Evolutionary conservation across 306 rosid genomes (phyloP).

Genomic region (Vigna reflexopilosa): DNA sequence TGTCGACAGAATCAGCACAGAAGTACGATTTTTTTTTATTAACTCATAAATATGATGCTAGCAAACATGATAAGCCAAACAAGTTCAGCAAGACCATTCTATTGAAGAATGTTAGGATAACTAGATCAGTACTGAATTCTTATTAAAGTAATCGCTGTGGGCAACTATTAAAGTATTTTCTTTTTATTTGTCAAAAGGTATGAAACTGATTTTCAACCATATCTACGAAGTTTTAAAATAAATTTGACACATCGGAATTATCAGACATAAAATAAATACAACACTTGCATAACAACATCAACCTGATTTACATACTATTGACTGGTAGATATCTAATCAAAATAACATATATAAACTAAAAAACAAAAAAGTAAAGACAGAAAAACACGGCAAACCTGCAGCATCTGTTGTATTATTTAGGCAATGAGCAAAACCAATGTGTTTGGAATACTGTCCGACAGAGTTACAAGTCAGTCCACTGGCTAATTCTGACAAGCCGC

Average conservation of each 20-base stretch:
- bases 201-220: not conserved
- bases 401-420: conserved; percentile 43
- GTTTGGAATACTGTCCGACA: conserved; percentile 37
- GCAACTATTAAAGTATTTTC: not conserved
- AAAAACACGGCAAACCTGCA: conserved; percentile 50
- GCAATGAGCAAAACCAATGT: conserved; percentile 20
- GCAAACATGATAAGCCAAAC: not conserved
- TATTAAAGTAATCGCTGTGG: not conserved
- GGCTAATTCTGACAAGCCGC: conserved; percentile 42
- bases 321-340: not conserved
- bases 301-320: not conserved
- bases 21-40: too few relatives aligned
- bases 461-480: conserved; percentile 38
- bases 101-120: not conserved
- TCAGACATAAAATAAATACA: not conserved
- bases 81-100: too few relatives aligned
- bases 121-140: not conserved
- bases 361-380: not conserved
- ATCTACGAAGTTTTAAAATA: not conserved
- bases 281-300: not conserved
- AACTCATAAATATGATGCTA: not conserved
- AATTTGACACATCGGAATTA: not conserved
- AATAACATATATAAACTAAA: not conserved
- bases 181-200: not conserved
- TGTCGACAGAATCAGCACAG: too few relatives aligned